These are phyloP conservation scores for Maudiozyma bulderi DNA, from an alignment of 805 yeast genomes.

Conservation along the genomic window DNA sequence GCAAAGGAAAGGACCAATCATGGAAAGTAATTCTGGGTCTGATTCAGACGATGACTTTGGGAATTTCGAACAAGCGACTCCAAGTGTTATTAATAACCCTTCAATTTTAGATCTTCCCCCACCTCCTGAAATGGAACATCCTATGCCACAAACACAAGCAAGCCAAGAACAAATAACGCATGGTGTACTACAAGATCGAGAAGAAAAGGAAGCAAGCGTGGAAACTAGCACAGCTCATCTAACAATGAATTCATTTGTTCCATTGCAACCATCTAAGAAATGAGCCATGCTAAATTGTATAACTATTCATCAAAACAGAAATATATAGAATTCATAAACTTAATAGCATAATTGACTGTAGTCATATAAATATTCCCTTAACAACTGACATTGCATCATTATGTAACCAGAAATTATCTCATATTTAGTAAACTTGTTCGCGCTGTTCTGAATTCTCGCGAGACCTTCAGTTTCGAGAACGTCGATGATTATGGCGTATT, in stretches of 20 bases:
- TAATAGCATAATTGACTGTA: no score
- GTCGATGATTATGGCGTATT: no score
- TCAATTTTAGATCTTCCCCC: neutral
- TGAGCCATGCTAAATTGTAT: neutral
- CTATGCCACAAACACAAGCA: no score
- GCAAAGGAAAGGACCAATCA: neutral
- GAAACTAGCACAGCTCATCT: neutral
- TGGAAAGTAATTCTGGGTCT: neutral
- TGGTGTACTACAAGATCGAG: no score
- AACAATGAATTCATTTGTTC: conserved; percentile 18
- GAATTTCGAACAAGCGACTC: conserved; percentile 13
- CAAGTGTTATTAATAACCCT: neutral
- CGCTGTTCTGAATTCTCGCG: no score
- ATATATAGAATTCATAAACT: neutral
- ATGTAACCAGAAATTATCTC: no score
- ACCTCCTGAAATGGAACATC: neutral
- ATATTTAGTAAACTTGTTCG: no score
- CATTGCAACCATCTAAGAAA: conserved; percentile 23
- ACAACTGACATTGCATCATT: no score
- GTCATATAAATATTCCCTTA: no score
- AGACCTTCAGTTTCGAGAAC: no score
- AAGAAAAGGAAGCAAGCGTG: no score
- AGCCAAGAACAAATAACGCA: no score
- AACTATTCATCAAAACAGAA: neutral
- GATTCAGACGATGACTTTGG: conserved; percentile 21